Evolutionary conservation across 768 basidiomycete species (phyloP).

Genomic region (Rhodotorula babjevae): DNA sequence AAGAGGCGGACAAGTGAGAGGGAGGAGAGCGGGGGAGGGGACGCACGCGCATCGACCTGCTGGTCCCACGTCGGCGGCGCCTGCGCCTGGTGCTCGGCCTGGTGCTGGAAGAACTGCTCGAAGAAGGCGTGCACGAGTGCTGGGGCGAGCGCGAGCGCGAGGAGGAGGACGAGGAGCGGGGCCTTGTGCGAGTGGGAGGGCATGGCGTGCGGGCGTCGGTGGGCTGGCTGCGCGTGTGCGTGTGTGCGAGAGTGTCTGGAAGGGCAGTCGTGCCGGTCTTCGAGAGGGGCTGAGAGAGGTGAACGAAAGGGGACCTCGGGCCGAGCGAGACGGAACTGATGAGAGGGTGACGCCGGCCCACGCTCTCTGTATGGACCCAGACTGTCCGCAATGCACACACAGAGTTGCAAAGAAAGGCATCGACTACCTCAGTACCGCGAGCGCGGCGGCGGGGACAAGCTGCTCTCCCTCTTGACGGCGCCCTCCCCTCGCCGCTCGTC

Average conservation of each 20-base stretch:
- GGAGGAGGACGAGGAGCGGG: constrained; percentile 1
- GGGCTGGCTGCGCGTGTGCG: no score
- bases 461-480: background rate
- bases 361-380: no score
- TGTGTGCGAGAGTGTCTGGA: no score
- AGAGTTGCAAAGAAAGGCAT: no score
- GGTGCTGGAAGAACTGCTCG: constrained; percentile 30
- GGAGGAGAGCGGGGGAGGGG: no score
- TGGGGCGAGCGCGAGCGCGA: background rate
- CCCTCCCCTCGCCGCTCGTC: background rate
- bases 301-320: no score
- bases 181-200: background rate
- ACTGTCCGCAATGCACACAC: no score
- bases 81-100: background rate
- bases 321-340: no score
- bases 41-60: constrained; percentile 8
- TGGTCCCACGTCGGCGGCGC: background rate
- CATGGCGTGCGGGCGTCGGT: background rate
- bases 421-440: background rate
- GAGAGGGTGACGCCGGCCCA: no score
- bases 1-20: background rate
- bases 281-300: no score
- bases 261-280: no score
- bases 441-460: background rate
- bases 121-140: constrained; percentile 18